Evolutionary conservation across 257 asterid genomes (phyloP).

Genomic region (Sherardia arvensis): DNA sequence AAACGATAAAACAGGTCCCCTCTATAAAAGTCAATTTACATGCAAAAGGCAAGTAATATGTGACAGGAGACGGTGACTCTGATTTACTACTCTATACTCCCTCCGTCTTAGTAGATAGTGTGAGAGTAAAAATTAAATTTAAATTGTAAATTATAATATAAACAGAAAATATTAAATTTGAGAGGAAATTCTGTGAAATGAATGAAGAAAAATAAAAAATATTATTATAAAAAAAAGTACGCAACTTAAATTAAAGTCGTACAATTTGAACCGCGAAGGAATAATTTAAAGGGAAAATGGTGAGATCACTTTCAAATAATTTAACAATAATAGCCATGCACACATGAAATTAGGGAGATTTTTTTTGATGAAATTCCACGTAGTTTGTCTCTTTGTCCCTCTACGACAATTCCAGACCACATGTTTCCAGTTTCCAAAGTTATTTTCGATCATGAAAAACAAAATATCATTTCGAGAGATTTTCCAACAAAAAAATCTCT

Average conservation of each 20-base stretch:
- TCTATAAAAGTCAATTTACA: neutral
- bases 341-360: neutral
- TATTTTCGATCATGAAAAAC: neutral
- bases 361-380: slow-evolving; percentile 13
- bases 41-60: neutral
- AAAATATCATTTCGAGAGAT: neutral
- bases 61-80: neutral
- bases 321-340: slow-evolving; percentile 13
- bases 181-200: too few relatives aligned
- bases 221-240: too few relatives aligned
- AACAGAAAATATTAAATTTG: too few relatives aligned
- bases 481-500: neutral
- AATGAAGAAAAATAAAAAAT: too few relatives aligned
- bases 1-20: too few relatives aligned
- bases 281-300: neutral
- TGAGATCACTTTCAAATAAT: neutral
- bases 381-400: slow-evolving; percentile 7
- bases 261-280: too few relatives aligned
- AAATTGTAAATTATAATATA: too few relatives aligned
- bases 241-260: too few relatives aligned
- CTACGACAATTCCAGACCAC: slow-evolving; percentile 16
- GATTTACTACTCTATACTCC: neutral
- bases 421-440: neutral
- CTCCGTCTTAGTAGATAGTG: too few relatives aligned
- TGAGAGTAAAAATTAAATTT: too few relatives aligned